A percentile compares a stretch with the other conserved stretches of the same genome.
Conservation (phyloP, 352 stramenopile genomes). For the Phytopythium kandeliae region DNA sequence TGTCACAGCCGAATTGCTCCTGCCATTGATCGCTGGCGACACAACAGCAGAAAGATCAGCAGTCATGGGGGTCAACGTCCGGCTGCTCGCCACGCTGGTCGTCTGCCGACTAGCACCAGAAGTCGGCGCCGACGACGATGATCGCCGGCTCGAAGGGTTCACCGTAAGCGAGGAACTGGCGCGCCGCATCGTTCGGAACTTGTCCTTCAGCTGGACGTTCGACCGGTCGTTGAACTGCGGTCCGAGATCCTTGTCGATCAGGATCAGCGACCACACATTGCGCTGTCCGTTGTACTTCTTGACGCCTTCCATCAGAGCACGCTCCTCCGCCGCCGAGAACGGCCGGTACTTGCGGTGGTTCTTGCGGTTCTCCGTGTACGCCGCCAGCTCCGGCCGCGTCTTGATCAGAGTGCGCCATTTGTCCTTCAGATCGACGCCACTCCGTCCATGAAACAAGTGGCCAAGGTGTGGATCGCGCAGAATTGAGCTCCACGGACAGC, state of each 20-base stretch:
- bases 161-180: constrained; percentile 37
- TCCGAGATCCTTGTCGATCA: constrained; percentile 74
- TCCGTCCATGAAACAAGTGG: constrained; percentile 71
- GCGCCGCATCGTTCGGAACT: constrained; percentile 75
- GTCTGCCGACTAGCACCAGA: constrained; percentile 3
- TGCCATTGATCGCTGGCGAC: constrained; percentile 19
- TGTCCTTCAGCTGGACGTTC: constrained; percentile 84
- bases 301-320: constrained; percentile 82
- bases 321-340: constrained; percentile 69
- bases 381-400: constrained; percentile 59
- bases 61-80: constrained; percentile 11
- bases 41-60: constrained; percentile 16
- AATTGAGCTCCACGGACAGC: constrained; percentile 81
- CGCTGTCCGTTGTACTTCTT: constrained; percentile 82
- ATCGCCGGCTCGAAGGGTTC: constrained; percentile 38
- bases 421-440: constrained; percentile 77
- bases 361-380: constrained; percentile 84
- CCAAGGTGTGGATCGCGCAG: constrained; percentile 65
- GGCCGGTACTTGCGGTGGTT: constrained; percentile 83
- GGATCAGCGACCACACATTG: constrained; percentile 81
- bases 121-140: constrained; percentile 19
- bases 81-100: constrained; percentile 2
- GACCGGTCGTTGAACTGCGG: constrained; percentile 78
- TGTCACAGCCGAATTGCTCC: constrained; percentile 21
- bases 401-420: constrained; percentile 84